Conservation (phyloP, 768 basidiomycete species). For the button mushroom (Agaricus bisporus) region DNA sequence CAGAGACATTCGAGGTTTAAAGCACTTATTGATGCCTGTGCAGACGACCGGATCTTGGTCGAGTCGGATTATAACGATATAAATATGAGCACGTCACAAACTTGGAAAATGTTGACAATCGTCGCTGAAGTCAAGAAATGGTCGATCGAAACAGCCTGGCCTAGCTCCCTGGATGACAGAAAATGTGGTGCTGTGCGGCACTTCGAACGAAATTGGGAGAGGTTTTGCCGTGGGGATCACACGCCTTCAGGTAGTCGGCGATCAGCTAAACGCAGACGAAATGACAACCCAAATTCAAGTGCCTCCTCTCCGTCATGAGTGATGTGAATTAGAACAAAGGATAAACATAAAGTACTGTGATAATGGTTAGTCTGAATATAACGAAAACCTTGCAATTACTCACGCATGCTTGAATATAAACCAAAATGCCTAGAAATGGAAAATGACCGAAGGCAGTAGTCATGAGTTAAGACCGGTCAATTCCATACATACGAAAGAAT, state of each 20-base stretch:
- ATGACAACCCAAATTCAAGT: constrained; percentile 1
- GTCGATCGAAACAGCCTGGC: constrained; percentile 62
- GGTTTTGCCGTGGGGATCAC: constrained; percentile 50
- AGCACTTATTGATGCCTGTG: constrained; percentile 58
- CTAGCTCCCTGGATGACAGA: constrained; percentile 25
- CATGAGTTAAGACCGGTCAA: constrained; percentile 11
- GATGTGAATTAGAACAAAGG: background rate
- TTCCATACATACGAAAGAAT: constrained; percentile 44
- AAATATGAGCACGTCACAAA: constrained; percentile 46
- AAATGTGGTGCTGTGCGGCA: constrained; percentile 62
- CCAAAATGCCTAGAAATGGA: background rate
- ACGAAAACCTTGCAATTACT: background rate
- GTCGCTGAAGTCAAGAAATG: constrained; percentile 77
- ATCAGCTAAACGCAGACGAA: constrained; percentile 13
- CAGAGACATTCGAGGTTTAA: constrained; percentile 58
- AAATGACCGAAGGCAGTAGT: background rate
- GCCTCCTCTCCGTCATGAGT: background rate
- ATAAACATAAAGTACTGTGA: background rate
- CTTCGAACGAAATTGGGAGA: constrained; percentile 67
- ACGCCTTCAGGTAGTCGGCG: constrained; percentile 13
- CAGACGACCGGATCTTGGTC: constrained; percentile 64
- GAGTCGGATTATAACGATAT: constrained; percentile 84
- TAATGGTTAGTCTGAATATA: background rate
- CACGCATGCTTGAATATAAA: background rate
- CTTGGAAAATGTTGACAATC: constrained; percentile 72